phyloP scores from a whole-genome alignment of 495 filamentous ascomycete genomes.

The Aspergillus wentii region DNA sequence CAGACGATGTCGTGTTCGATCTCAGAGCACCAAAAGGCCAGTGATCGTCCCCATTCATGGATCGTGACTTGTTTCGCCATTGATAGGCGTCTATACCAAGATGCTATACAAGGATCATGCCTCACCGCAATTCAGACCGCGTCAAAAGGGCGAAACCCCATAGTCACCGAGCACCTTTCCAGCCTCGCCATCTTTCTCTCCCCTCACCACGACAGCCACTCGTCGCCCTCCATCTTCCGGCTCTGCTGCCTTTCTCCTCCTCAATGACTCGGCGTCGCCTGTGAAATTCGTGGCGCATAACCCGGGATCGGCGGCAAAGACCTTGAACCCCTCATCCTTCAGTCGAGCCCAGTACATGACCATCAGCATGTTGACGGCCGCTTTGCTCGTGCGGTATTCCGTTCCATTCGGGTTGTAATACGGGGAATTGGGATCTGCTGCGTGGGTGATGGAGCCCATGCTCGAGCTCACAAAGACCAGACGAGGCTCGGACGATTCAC shows the following conservation, averaged over 20 bases:
- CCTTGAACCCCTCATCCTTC: slow-evolving; percentile 12
- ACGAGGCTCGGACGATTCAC: slow-evolving; percentile 25
- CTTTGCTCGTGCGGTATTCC: slow-evolving; percentile 37
- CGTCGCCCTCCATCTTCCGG: slow-evolving; percentile 19
- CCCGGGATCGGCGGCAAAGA: slow-evolving; percentile 16
- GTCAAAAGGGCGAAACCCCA: slow-evolving; percentile 18
- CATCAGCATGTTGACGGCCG: slow-evolving; percentile 38
- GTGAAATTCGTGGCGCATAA: slow-evolving; percentile 15
- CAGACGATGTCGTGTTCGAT: no score
- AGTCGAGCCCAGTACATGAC: slow-evolving; percentile 10
- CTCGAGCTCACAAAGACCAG: slow-evolving; percentile 35
- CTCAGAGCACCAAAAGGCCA: no score
- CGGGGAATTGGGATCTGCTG: slow-evolving; percentile 17
- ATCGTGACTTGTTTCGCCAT: no score
- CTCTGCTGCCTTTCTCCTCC: slow-evolving; percentile 19
- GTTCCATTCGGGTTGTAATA: slow-evolving; percentile 14
- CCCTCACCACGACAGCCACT: slow-evolving; percentile 21
- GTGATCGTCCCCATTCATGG: no score
- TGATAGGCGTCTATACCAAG: no score
- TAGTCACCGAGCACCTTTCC: slow-evolving; percentile 21
- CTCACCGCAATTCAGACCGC: no score
- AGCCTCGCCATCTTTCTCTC: slow-evolving; percentile 22
- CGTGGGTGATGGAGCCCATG: slow-evolving; percentile 27
- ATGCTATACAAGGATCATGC: no score
- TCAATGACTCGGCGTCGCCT: slow-evolving; percentile 14